Conservation (phyloP, 2,329 filamentous ascomycete species). For the Colletotrichum zoysiae region DNA sequence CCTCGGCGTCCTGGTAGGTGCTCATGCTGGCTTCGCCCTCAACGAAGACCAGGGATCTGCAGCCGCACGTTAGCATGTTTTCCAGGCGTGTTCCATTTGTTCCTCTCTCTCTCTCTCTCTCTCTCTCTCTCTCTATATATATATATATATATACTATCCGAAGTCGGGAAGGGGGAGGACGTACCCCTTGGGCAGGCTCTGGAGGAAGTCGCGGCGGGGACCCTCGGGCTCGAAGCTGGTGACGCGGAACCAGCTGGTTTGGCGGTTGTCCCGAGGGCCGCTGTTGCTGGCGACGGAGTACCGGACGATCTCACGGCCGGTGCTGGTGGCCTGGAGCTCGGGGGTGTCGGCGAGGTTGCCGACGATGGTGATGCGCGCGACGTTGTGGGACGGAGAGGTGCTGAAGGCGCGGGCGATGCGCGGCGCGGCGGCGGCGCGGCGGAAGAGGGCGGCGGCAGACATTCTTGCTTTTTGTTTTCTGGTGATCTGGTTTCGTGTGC, state of each 20-base stretch:
- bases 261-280: constrained; percentile 76
- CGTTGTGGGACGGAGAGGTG: constrained; percentile 71
- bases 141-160: neutral
- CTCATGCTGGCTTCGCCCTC: constrained; percentile 84
- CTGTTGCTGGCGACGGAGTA: constrained; percentile 80
- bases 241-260: constrained; percentile 89
- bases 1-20: constrained; percentile 76
- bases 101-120: neutral
- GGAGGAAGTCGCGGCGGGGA: constrained; percentile 76
- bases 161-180: constrained; percentile 48
- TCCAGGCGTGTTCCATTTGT: neutral
- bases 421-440: constrained; percentile 63
- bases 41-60: constrained; percentile 81
- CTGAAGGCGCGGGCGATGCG: constrained; percentile 78
- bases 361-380: constrained; percentile 88
- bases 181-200: constrained; percentile 86
- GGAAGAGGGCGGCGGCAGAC: constrained; percentile 64
- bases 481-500: constrained; percentile 4
- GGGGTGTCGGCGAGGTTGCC: constrained; percentile 86
- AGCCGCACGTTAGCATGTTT: constrained; percentile 22
- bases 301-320: constrained; percentile 79
- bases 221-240: constrained; percentile 78
- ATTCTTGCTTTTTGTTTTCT: constrained; percentile 46
- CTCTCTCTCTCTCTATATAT: neutral
- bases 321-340: constrained; percentile 78